These are phyloP conservation scores for Domatiomyces globalis DNA, from an alignment of 2,329 filamentous ascomycete genomes.

Conservation along the genomic window DNA sequence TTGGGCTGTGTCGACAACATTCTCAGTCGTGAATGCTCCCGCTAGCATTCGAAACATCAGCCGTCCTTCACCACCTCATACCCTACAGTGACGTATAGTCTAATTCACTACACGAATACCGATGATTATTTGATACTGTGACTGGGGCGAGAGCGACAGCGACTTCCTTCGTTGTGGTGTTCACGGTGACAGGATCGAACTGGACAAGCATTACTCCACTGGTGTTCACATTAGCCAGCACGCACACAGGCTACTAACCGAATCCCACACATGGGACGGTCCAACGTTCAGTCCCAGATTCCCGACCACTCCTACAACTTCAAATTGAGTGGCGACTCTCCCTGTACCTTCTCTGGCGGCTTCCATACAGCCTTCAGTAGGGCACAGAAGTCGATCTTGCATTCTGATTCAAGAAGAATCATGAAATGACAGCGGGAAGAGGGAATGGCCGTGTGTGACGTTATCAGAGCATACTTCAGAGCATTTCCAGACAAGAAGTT, in stretches of 20 bases:
- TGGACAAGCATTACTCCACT: neutral
- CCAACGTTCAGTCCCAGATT: neutral
- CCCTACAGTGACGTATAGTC: neutral
- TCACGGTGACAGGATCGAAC: neutral
- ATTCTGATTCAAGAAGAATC: neutral
- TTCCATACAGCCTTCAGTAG: neutral
- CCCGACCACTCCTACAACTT: too few relatives aligned
- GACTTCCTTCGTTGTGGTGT: neutral
- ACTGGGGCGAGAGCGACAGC: neutral
- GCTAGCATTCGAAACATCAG: constrained; percentile 2
- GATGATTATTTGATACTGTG: neutral
- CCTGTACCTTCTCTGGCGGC: neutral
- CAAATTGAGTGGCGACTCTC: too few relatives aligned
- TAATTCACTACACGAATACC: neutral
- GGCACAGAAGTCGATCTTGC: neutral
- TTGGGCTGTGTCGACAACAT: constrained; percentile 6
- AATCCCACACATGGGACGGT: neutral
- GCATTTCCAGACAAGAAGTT: too few relatives aligned
- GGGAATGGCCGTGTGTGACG: too few relatives aligned
- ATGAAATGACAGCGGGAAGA: too few relatives aligned
- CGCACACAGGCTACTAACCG: neutral
- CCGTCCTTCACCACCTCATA: neutral
- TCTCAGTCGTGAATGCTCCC: constrained; percentile 2
- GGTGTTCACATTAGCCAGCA: neutral
- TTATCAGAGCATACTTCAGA: too few relatives aligned